Conservation (phyloP, 1,284 basidiomycete species). For the Trametes polyzona region DNA sequence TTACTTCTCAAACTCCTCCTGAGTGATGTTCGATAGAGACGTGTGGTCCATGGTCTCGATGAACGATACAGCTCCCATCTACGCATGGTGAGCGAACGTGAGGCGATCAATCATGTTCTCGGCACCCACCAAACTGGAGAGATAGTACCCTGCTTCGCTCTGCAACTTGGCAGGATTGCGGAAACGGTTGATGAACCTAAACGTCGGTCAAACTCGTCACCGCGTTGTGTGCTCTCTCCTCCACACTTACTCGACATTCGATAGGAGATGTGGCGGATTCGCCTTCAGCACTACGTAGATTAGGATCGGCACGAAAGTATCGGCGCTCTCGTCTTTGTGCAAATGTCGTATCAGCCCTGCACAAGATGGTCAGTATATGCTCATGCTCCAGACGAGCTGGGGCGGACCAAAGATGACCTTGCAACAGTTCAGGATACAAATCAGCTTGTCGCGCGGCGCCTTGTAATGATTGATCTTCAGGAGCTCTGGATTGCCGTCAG, state of each 20-base stretch:
- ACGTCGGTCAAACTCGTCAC: too few relatives aligned
- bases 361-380: slow-evolving; percentile 5
- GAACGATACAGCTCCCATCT: slow-evolving; percentile 93
- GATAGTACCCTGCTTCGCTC: slow-evolving; percentile 96
- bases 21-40: slow-evolving; percentile 88
- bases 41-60: slow-evolving; percentile 98
- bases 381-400: slow-evolving; percentile 13
- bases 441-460: slow-evolving; percentile 96
- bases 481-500: slow-evolving; percentile 60
- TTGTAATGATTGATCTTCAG: slow-evolving; percentile 99
- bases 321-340: slow-evolving; percentile 79
- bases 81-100: not conserved
- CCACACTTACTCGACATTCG: slow-evolving; percentile 85
- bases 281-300: slow-evolving; percentile 95
- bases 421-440: slow-evolving; percentile 97
- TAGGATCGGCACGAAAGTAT: slow-evolving; percentile 93
- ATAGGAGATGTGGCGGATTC: slow-evolving; percentile 91
- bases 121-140: slow-evolving; percentile 85
- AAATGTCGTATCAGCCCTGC: slow-evolving; percentile 89
- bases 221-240: too few relatives aligned
- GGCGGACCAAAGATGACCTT: slow-evolving; percentile 96
- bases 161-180: slow-evolving; percentile 88
- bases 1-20: slow-evolving; percentile 89
- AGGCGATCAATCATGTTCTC: not conserved
- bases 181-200: slow-evolving; percentile 94